These are phyloP conservation scores for Malassezia arunalokei DNA, from an alignment of 1,284 basidiomycete species.

Conservation along the genomic window DNA sequence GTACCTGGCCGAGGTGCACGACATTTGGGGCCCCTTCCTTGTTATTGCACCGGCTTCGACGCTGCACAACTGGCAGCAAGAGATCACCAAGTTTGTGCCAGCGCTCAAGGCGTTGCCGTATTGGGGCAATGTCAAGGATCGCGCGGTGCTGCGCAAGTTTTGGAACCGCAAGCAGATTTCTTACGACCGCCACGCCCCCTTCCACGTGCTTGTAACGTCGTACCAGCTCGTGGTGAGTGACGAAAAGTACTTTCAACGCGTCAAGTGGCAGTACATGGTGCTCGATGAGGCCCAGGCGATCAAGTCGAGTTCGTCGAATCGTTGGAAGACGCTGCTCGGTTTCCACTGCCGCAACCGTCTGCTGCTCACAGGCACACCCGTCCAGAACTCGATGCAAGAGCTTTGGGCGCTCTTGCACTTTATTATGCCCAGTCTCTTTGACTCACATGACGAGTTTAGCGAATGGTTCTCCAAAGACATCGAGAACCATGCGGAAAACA, in stretches of 20 bases:
- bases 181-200: conserved; percentile 87
- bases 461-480: conserved; percentile 99
- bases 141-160: conserved; percentile 83
- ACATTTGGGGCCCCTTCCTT: conserved; percentile 99
- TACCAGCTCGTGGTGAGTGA: conserved; percentile 96
- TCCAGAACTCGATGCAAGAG: conserved; percentile 99
- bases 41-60: conserved; percentile 97
- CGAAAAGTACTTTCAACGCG: conserved; percentile 91
- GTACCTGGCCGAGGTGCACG: conserved; percentile 90
- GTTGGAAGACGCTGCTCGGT: conserved; percentile 93
- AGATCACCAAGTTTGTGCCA: conserved; percentile 89
- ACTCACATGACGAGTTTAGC: conserved; percentile 98
- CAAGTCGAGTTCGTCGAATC: conserved; percentile 90
- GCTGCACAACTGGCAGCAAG: conserved; percentile 98
- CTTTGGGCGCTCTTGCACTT: conserved; percentile 99
- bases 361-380: conserved; percentile 90
- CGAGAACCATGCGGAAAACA: conserved; percentile 71
- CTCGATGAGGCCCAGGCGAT: conserved; percentile 99
- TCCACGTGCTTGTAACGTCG: conserved; percentile 92
- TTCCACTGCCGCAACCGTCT: conserved; percentile 94
- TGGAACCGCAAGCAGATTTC: conserved; percentile 98
- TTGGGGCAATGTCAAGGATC: conserved; percentile 96
- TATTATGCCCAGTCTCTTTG: conserved; percentile 98
- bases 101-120: conserved; percentile 87
- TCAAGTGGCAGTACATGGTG: conserved; percentile 99